phyloP scores from a whole-genome alignment of 2,329 filamentous ascomycete genomes.

The Zymoseptoria tritici region DNA sequence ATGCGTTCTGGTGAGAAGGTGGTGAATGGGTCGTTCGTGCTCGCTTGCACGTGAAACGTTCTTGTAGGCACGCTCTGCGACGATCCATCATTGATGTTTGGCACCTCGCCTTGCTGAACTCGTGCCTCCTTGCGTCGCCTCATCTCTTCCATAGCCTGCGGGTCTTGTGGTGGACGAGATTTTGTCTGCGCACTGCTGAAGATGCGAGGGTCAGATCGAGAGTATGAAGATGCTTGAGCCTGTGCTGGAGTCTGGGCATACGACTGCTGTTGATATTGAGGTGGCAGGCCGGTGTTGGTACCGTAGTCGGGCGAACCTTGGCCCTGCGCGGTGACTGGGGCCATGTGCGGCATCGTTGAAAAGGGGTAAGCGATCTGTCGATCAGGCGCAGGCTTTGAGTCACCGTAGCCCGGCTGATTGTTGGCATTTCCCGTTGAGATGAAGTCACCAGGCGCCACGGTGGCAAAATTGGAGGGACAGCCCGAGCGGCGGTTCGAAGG shows the following conservation, averaged over 20 bases:
- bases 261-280: background rate
- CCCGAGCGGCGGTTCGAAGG: background rate
- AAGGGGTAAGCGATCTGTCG: background rate
- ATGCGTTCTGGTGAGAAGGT: background rate
- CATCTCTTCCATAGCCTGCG: background rate
- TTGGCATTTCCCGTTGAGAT: background rate
- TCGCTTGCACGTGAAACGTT: background rate
- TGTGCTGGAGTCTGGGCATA: background rate
- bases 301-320: background rate
- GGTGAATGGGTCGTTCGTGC: background rate
- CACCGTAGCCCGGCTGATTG: background rate
- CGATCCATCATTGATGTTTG: background rate
- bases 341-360: background rate
- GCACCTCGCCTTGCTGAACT: background rate
- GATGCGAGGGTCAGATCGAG: background rate
- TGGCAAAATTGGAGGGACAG: background rate
- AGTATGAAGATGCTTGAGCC: background rate
- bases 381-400: background rate
- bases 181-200: background rate
- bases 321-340: background rate
- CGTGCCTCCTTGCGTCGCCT: background rate
- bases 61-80: background rate
- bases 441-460: background rate
- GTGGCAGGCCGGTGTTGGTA: background rate
- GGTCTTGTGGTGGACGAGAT: background rate